A percentile compares a stretch with the other conserved stretches of the same genome.
Conservation (phyloP, 257 asterid genomes). For the Salvia splendens region DNA sequence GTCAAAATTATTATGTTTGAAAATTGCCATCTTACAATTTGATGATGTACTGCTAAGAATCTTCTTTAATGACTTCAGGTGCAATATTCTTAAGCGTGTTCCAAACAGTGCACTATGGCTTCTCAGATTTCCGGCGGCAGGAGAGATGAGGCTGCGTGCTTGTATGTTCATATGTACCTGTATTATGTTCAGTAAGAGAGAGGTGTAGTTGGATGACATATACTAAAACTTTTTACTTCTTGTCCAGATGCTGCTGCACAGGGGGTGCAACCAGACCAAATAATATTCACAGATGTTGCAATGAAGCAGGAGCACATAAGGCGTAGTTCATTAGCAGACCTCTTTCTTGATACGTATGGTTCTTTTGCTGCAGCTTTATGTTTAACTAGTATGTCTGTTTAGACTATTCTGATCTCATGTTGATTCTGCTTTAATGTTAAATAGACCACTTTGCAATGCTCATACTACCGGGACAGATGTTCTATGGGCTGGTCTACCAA, state of each 20-base stretch:
- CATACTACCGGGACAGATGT: conserved; percentile 98
- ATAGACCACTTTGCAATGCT: conserved; percentile 97
- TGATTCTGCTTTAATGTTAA: conserved; percentile 28
- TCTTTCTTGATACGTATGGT: conserved; percentile 85
- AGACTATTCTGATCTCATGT: not conserved
- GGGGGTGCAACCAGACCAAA: conserved; percentile 96
- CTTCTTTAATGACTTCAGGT: conserved; percentile 56
- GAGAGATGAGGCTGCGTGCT: conserved; percentile 91
- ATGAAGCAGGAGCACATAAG: conserved; percentile 96
- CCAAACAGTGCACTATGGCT: conserved; percentile 99
- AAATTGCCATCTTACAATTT: conserved; percentile 5
- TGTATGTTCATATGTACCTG: conserved; percentile 43
- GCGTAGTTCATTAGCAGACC: conserved; percentile 96
- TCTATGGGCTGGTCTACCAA: conserved; percentile 99
- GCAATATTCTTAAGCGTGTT: conserved; percentile 96
- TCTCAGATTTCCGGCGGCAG: conserved; percentile 96
- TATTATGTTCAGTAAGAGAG: not conserved
- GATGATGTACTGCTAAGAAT: conserved; percentile 10
- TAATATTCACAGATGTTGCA: conserved; percentile 94
- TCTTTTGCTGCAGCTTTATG: not conserved
- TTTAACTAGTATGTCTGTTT: not conserved
- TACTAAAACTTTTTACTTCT: conserved; percentile 13
- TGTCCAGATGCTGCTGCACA: conserved; percentile 87
- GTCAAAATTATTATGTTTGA: not conserved
- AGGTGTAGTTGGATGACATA: not conserved